Conservation (phyloP, 192 early-diverging fungal genomes). For the Linderina pennispora region DNA sequence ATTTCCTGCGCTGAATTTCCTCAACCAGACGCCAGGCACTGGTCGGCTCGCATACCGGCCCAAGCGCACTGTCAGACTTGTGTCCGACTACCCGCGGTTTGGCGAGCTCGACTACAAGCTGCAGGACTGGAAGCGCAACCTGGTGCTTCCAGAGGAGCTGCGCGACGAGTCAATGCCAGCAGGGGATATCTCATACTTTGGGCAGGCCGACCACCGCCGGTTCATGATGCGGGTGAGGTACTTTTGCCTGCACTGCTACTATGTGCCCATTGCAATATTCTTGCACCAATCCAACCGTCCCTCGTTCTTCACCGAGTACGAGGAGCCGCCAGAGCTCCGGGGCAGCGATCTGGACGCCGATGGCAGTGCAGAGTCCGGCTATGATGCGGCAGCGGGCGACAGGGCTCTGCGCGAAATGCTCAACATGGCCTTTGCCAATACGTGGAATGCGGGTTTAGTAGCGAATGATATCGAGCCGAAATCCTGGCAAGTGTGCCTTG, state of each 20-base stretch:
- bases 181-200: conserved; percentile 39
- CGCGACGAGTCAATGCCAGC: conserved; percentile 39
- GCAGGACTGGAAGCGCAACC: conserved; percentile 33
- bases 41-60: conserved; percentile 25
- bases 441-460: conserved; percentile 42
- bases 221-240: conserved; percentile 50
- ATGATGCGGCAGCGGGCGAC: conserved; percentile 14
- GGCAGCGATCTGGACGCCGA: not conserved
- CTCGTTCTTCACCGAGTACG: conserved; percentile 47
- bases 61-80: conserved; percentile 20
- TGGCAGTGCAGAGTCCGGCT: too few relatives aligned
- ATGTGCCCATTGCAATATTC: conserved; percentile 40
- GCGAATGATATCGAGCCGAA: conserved; percentile 33
- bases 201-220: conserved; percentile 42
- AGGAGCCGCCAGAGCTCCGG: conserved; percentile 30
- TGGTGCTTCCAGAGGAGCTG: conserved; percentile 40
- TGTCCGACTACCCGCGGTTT: conserved; percentile 36
- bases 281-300: conserved; percentile 44
- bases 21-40: conserved; percentile 5
- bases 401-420: conserved; percentile 38
- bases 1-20: conserved; percentile 39
- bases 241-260: conserved; percentile 47
- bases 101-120: conserved; percentile 34
- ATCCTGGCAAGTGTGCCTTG: conserved; percentile 30
- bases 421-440: conserved; percentile 30